Evolutionary conservation across 2,329 filamentous ascomycete genomes (phyloP).

Genomic region (Neophaeococcomyces aloes): DNA sequence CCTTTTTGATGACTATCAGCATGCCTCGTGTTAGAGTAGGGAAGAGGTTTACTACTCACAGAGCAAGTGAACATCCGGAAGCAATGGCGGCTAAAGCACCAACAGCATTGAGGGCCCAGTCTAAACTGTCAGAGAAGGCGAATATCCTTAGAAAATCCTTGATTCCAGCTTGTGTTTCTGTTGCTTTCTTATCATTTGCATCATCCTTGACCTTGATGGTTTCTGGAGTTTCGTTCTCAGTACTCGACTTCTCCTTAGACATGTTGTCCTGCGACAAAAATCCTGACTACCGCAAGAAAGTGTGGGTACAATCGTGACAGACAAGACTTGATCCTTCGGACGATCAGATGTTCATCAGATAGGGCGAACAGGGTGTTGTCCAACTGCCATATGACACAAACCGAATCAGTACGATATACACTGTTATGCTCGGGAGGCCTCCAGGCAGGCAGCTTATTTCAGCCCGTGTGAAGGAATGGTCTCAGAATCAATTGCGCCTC

Average conservation of each 20-base stretch:
- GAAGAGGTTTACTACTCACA: conserved; percentile 11
- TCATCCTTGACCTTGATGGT: not conserved
- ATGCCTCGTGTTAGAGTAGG: too few relatives aligned
- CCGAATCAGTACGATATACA: too few relatives aligned
- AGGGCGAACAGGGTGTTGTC: too few relatives aligned
- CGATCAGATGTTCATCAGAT: too few relatives aligned
- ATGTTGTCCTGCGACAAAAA: not conserved
- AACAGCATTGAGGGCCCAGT: conserved; percentile 16
- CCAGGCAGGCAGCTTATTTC: too few relatives aligned
- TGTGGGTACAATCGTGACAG: too few relatives aligned
- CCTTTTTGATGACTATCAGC: not conserved
- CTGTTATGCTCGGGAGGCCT: too few relatives aligned
- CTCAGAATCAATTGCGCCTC: too few relatives aligned
- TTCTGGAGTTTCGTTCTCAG: conserved; percentile 1
- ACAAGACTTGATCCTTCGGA: too few relatives aligned
- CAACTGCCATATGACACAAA: too few relatives aligned
- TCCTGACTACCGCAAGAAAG: too few relatives aligned
- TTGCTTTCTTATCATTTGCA: not conserved
- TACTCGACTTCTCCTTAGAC: not conserved
- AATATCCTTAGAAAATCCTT: conserved; percentile 15
- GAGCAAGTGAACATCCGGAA: conserved; percentile 24
- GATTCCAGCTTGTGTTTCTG: not conserved
- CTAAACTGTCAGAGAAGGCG: conserved; percentile 17
- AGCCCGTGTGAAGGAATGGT: too few relatives aligned
- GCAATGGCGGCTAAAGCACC: conserved; percentile 19